phyloP scores from a whole-genome alignment of 768 basidiomycete genomes.

The Tylopilus sp. region DNA sequence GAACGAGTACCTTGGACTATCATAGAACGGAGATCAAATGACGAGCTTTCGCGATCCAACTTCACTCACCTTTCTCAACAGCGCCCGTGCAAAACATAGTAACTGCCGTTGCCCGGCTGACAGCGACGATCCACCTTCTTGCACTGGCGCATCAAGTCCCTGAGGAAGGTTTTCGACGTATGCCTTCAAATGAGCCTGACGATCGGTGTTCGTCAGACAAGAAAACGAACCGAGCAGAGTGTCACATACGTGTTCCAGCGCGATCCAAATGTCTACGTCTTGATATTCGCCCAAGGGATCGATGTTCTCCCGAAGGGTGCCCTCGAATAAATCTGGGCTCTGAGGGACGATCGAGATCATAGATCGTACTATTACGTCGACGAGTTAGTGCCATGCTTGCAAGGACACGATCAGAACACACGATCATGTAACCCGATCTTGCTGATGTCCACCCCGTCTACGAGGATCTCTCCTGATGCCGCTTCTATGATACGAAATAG shows the following conservation, averaged over 20 bases:
- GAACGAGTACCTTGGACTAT: slow-evolving; percentile 79
- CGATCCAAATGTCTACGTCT: slow-evolving; percentile 85
- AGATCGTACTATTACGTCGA: slow-evolving; percentile 51
- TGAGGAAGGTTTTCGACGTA: slow-evolving; percentile 65
- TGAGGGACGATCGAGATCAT: slow-evolving; percentile 87
- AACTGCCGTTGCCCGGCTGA: slow-evolving; percentile 86
- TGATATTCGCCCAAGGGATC: slow-evolving; percentile 75
- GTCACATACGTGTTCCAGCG: slow-evolving; percentile 59
- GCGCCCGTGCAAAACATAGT: slow-evolving; percentile 83
- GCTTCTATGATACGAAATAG: slow-evolving; percentile 79
- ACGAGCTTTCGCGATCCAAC: neutral
- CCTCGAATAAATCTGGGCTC: slow-evolving; percentile 66
- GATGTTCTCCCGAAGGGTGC: slow-evolving; percentile 80
- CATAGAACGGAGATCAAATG: slow-evolving; percentile 4
- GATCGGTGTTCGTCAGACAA: neutral
- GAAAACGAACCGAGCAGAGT: too few species aligned
- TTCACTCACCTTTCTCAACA: slow-evolving; percentile 61
- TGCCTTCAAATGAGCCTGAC: slow-evolving; percentile 61
- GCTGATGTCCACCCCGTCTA: slow-evolving; percentile 76
- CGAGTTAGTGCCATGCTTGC: neutral
- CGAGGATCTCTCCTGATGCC: slow-evolving; percentile 56
- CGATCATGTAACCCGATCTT: slow-evolving; percentile 68
- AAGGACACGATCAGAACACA: slow-evolving; percentile 2
- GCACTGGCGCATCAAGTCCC: slow-evolving; percentile 67
- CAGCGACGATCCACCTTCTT: slow-evolving; percentile 79